Base-by-base conservation (phyloP, 352 stramenopile genomes). In the Pythium guiyangense region DNA sequence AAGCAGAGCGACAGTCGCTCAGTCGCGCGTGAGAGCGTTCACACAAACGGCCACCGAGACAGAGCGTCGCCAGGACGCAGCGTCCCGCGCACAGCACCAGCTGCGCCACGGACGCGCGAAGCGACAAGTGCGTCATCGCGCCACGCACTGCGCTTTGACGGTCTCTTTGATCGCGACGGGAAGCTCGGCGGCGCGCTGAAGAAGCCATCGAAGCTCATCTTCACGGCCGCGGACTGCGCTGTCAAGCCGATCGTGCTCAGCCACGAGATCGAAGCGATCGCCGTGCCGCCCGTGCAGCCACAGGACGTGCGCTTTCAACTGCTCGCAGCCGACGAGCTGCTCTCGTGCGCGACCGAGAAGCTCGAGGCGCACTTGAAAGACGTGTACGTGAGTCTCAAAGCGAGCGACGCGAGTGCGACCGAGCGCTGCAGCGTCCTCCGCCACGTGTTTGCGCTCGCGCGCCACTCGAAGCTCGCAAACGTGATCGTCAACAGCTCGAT, bases 401-500 rank as follows among this genome's bases (percentile, higher is more conserved):
- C 67, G n/a, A 54, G 49, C 15, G 53, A 77, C 1, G 37, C 57
- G 1, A 52, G 20, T 11, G 46, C 44, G 0, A 3, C 47, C 4
- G 69, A 85, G 39, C 83, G 76, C 40, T 66, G 68, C 18, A 84
- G 76, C 45, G 66, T 83, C 1, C 67, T 92, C 35, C 60, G 61
- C 22, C 86, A 92, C 25, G 62, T 94, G 10, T 84, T 83, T 20
- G 70, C 65, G 22, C 66, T 86, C 12, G 89, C 67, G 26, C 68
- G 65, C 2, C 63, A 85, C 25, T 66, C 68, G 2, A 78, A 82
- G 55, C 59, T 93, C 18, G 80, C 85, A 0, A 89, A 91, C 49
- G 75, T 92, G 45, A 86, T 94, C 52, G 76, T 90, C 15, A 94
- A 94, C 59, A 91, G 79, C 64, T 91, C 83, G 0, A 75, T 94